These are phyloP conservation scores for Starmerella floricola DNA, from an alignment of 805 yeast genomes.

Conservation along the genomic window DNA sequence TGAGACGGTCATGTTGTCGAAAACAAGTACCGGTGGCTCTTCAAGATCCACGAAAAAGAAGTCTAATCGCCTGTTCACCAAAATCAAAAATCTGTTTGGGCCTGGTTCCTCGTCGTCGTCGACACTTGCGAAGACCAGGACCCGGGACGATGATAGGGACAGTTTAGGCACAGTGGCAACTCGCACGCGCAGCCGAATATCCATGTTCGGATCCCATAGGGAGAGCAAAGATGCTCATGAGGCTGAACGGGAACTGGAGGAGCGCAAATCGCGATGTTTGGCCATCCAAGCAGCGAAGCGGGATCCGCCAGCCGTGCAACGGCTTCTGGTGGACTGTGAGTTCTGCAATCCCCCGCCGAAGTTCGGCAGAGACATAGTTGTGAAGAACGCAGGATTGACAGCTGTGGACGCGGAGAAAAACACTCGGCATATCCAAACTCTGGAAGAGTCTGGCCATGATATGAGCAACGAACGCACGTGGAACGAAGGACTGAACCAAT, in stretches of 20 bases:
- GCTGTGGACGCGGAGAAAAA: constrained; percentile 10
- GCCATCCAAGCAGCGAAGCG: constrained; percentile 25
- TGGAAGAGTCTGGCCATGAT: constrained; percentile 16
- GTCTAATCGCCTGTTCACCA: constrained; percentile 13
- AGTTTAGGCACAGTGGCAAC: constrained; percentile 13
- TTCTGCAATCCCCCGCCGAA: constrained; percentile 25
- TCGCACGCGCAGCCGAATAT: constrained; percentile 17
- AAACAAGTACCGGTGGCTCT: too few species aligned
- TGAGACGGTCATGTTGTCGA: too few species aligned
- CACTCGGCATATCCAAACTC: constrained; percentile 10
- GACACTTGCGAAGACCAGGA: not conserved
- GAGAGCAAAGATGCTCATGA: constrained; percentile 10
- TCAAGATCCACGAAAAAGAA: constrained; percentile 3
- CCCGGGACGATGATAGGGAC: constrained; percentile 3
- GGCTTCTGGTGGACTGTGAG: constrained; percentile 26
- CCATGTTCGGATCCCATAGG: constrained; percentile 4
- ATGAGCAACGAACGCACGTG: constrained; percentile 33
- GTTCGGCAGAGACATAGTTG: constrained; percentile 17
- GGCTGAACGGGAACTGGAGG: constrained; percentile 18
- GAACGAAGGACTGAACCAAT: constrained; percentile 45
- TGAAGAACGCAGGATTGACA: constrained; percentile 19
- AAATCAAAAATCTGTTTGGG: constrained; percentile 11
- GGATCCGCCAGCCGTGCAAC: constrained; percentile 24
- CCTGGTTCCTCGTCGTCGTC: not conserved
- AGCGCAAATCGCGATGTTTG: constrained; percentile 21